Base-by-base conservation (phyloP, 2,329 filamentous ascomycete genomes). In the Aspergillus sp. region DNA sequence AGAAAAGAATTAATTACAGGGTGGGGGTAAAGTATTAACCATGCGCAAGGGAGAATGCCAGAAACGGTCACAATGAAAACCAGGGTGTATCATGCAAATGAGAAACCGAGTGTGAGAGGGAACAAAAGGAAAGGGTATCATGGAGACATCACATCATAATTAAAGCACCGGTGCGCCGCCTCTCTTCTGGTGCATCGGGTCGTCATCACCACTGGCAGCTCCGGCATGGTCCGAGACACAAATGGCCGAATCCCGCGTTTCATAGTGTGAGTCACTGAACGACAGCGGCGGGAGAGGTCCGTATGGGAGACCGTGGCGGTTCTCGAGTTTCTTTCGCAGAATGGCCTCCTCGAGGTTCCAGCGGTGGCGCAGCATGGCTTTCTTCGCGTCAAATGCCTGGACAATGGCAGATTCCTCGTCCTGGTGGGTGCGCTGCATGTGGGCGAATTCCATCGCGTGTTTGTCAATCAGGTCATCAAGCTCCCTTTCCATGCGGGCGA, bases 341-440 rank as follows among this genome's bases (percentile, higher is more conserved):
- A 77, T 70, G n/a, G 69, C 67, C 52, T 75, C 73, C 58, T 76
- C 72, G 13, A 76, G 60, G 45, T 65, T 62, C 75, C 75, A 77
- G 26, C 71, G 66, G 19, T 65, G 60, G 48, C 67, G 62, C 13
- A 77, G 51, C 14, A 60, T 64, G 8, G 50, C 55, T 54, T 71
- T 68, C 55, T 70, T 74, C 3, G 50, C 52, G 10, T 71, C 65
- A 36, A 77, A 57, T 4, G 60, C 66, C 33, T 67, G 55, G 4
- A 67, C 51, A 4, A 68, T 46, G 19, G 60, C 56, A 13, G 57
- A 32, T 54, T 74, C 72, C 50, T 71, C 67, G 24, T 64, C 53
- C 17, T 66, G 65, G 24, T 71, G 70, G 45, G 69, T 61, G 16
- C 53, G 57, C 44, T 74, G 71, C n/a, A 75, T 60, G 2, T 65